Percentiles rank a stretch among this genome's conserved stretches.
These are phyloP conservation scores for Diutina rugosa DNA, from an alignment of 1,139 yeast genomes.

Conservation along the genomic window DNA sequence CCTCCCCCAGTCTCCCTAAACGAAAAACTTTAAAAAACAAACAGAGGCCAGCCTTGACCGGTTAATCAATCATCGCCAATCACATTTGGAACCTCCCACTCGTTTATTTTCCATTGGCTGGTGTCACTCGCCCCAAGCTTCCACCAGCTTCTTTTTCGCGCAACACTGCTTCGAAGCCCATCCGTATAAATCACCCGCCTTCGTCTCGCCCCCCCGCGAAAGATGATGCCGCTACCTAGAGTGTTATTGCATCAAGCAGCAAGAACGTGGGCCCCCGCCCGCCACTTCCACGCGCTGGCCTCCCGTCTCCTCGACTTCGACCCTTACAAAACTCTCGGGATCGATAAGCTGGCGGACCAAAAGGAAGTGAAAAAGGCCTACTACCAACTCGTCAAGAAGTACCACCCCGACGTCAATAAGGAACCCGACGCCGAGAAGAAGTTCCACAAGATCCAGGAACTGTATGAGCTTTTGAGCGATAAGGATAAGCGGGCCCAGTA, in stretches of 20 bases:
- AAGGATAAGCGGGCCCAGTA: slow-evolving; percentile 79
- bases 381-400: slow-evolving; percentile 84
- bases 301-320: slow-evolving; percentile 30
- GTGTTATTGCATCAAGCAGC: background rate
- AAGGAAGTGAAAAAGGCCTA: slow-evolving; percentile 89
- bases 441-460: slow-evolving; percentile 88
- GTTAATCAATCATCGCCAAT: too few relatives aligned
- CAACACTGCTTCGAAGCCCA: background rate
- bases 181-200: background rate
- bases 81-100: too few relatives aligned
- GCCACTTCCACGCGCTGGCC: background rate
- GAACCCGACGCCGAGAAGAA: slow-evolving; percentile 77
- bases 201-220: background rate
- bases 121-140: background rate
- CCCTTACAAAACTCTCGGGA: slow-evolving; percentile 80
- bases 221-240: background rate
- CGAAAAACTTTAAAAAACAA: too few relatives aligned
- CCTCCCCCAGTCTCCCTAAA: background rate
- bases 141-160: background rate
- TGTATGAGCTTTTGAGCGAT: slow-evolving; percentile 84
- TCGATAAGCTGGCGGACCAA: slow-evolving; percentile 56
- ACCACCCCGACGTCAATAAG: slow-evolving; percentile 93
- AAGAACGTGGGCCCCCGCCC: background rate
- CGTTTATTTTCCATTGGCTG: too few relatives aligned
- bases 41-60: background rate